Percentiles rank a stretch among this genome's conserved stretches.
Conservation (phyloP, 345 rosid species). For the Hevea brasiliensis region DNA sequence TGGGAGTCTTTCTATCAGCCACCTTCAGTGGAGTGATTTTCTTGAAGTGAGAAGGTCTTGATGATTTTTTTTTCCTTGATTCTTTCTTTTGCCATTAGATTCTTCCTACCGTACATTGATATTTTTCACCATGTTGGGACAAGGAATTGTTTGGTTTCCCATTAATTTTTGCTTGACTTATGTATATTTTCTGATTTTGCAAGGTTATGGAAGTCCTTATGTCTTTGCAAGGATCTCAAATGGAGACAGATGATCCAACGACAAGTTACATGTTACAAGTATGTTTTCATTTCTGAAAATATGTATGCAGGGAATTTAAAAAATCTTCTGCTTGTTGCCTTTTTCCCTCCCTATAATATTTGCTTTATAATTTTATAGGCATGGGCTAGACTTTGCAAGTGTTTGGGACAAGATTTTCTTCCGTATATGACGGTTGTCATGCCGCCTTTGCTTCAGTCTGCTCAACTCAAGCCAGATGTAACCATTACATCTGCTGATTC, state of each 20-base stretch:
- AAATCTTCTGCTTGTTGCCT: not conserved
- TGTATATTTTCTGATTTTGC: slow-evolving; percentile 5
- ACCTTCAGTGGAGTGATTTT: not conserved
- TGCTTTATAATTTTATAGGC: slow-evolving; percentile 50
- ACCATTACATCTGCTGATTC: slow-evolving; percentile 97
- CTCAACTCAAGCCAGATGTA: slow-evolving; percentile 98
- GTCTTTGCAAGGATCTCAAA: slow-evolving; percentile 94
- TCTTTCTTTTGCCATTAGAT: not conserved
- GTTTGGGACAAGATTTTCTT: slow-evolving; percentile 97
- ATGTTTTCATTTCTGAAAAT: slow-evolving; percentile 10
- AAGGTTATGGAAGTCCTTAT: slow-evolving; percentile 99
- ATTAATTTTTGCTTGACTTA: not conserved
- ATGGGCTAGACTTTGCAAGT: slow-evolving; percentile 99
- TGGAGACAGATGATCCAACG: slow-evolving; percentile 99
- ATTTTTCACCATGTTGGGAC: no score
- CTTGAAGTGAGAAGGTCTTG: not conserved
- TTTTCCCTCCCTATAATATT: slow-evolving; percentile 6
- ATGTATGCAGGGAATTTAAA: not conserved
- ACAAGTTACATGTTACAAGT: slow-evolving; percentile 99
- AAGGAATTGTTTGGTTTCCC: not conserved
- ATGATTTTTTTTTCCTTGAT: not conserved
- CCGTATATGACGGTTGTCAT: slow-evolving; percentile 97
- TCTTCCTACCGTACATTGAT: not conserved
- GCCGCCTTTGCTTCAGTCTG: slow-evolving; percentile 98
- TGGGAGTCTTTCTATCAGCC: not conserved